These are phyloP conservation scores for Triadica sebifera DNA, from an alignment of 345 rosid genomes.

Conservation along the genomic window DNA sequence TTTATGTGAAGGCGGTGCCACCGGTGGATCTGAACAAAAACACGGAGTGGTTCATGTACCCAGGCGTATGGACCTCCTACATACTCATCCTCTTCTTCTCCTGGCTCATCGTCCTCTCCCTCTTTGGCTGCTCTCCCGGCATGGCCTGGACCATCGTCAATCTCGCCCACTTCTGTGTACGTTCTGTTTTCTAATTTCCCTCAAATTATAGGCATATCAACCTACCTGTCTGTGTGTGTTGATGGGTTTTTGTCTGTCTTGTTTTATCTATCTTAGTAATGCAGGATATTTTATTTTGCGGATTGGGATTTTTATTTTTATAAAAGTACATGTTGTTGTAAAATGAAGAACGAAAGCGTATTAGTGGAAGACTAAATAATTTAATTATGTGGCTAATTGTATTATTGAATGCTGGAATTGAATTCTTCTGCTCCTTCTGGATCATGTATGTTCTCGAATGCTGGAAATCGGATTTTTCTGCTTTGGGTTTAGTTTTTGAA, in stretches of 20 bases:
- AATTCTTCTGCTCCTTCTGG: neutral
- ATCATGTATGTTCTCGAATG: neutral
- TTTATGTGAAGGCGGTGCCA: conserved; percentile 70
- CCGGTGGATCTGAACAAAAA: conserved; percentile 84
- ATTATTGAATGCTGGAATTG: neutral
- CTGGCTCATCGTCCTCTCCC: conserved; percentile 66
- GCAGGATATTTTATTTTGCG: neutral
- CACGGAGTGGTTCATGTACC: conserved; percentile 91
- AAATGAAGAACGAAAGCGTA: too few species aligned
- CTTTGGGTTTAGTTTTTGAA: neutral
- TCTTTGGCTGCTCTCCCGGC: conserved; percentile 69
- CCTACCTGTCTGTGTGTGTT: neutral
- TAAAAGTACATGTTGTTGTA: neutral
- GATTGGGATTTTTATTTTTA: neutral
- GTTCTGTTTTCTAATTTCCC: neutral
- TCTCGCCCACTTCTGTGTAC: conserved; percentile 62
- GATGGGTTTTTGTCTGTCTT: neutral
- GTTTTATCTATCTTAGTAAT: neutral
- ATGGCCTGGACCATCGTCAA: conserved; percentile 86
- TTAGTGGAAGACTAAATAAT: neutral
- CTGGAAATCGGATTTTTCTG: neutral
- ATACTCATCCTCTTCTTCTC: conserved; percentile 68
- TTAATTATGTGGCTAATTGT: neutral
- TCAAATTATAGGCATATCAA: neutral
- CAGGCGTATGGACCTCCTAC: conserved; percentile 83